Conservation (phyloP, 768 basidiomycete species). For the Russula emetica region DNA sequence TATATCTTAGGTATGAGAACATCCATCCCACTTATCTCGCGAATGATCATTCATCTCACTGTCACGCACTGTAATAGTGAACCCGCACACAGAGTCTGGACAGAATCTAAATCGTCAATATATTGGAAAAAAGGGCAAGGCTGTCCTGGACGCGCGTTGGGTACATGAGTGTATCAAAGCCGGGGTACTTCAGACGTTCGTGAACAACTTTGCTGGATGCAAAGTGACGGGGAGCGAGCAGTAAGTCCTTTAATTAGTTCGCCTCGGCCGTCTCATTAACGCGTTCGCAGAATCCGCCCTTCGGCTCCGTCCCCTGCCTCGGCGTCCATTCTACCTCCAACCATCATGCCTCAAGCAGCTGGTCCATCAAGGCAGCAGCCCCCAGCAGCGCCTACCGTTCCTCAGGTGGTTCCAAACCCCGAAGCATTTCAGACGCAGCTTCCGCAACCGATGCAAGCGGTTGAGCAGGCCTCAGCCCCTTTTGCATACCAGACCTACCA, state of each 20-base stretch:
- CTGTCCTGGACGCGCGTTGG: slow-evolving; percentile 72
- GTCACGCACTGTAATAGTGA: slow-evolving; percentile 45
- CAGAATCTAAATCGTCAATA: slow-evolving; percentile 80
- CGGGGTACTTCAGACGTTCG: slow-evolving; percentile 66
- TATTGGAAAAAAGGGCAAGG: slow-evolving; percentile 71
- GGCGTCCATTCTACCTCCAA: slow-evolving; percentile 11
- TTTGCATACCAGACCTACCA: slow-evolving; percentile 36
- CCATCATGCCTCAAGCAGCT: slow-evolving; percentile 18
- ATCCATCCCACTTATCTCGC: background rate
- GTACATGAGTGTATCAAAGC: slow-evolving; percentile 70
- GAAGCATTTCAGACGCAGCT: slow-evolving; percentile 22
- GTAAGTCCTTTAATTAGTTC: slow-evolving; percentile 40
- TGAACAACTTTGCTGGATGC: slow-evolving; percentile 74
- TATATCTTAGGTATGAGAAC: slow-evolving; percentile 68
- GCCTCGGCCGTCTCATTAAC: slow-evolving; percentile 19
- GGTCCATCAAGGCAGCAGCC: slow-evolving; percentile 26
- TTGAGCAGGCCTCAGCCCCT: slow-evolving; percentile 30
- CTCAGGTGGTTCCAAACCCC: slow-evolving; percentile 24
- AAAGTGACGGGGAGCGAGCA: slow-evolving; percentile 72
- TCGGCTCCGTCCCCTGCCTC: slow-evolving; percentile 20
- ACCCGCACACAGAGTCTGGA: slow-evolving; percentile 72
- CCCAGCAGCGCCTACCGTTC: slow-evolving; percentile 26
- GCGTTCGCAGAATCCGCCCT: slow-evolving; percentile 7
- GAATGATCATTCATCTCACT: background rate
- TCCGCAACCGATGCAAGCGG: slow-evolving; percentile 22